Evolutionary conservation across 331 rosid genomes (phyloP).

Genomic region (Prunus yedoensis): DNA sequence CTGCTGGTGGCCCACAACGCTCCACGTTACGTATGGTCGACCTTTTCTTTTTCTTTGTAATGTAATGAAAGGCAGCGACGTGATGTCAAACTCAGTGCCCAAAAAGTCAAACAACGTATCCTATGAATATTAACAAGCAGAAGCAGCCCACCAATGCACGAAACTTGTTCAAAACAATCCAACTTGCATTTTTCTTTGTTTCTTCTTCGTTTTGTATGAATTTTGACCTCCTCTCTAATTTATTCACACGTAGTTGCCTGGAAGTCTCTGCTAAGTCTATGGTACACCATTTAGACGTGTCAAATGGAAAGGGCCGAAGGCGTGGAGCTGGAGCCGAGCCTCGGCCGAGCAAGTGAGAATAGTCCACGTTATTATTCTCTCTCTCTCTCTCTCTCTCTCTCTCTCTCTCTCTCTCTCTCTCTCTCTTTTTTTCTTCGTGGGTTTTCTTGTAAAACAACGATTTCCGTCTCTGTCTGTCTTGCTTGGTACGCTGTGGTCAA

Average conservation of each 20-base stretch:
- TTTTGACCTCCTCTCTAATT: slow-evolving; percentile 40
- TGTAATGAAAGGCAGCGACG: neutral
- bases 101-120: slow-evolving; percentile 50
- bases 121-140: slow-evolving; percentile 26
- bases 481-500: neutral
- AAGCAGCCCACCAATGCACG: slow-evolving; percentile 23
- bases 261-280: slow-evolving; percentile 47
- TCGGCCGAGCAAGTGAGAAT: neutral
- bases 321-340: slow-evolving; percentile 48
- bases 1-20: slow-evolving; percentile 21
- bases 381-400: neutral
- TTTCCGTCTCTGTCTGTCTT: neutral
- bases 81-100: slow-evolving; percentile 30
- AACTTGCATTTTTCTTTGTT: neutral
- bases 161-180: neutral
- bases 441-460: slow-evolving; percentile 11
- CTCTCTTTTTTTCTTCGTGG: neutral
- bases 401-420: neutral
- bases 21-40: slow-evolving; percentile 33
- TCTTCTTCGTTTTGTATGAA: slow-evolving; percentile 5
- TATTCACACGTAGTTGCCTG: slow-evolving; percentile 41
- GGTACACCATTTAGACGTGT: slow-evolving; percentile 50
- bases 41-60: neutral
- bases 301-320: slow-evolving; percentile 51
- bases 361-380: neutral